Evolutionary conservation across 179 eudicot species (phyloP).

Genomic region (Vitellaria paradoxa): DNA sequence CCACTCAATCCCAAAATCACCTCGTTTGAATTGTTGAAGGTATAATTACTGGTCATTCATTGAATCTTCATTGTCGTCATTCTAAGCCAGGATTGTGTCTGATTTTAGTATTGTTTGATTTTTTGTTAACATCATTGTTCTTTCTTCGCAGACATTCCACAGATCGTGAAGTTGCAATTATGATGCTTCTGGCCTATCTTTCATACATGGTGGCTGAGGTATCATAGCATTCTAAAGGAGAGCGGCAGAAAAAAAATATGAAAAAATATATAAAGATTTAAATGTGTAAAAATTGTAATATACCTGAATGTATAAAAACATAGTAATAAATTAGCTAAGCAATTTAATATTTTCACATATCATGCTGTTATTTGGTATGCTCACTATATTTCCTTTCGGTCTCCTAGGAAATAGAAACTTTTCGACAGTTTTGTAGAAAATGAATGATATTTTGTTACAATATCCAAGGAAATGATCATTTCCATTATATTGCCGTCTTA

Average conservation of each 20-base stretch:
- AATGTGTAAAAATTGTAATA: too few relatives aligned
- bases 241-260: too few relatives aligned
- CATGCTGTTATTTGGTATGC: too few relatives aligned
- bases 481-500: not conserved
- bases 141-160: slow-evolving; percentile 62
- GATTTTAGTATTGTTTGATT: not conserved
- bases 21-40: not conserved
- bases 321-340: too few relatives aligned
- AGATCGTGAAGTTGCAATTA: slow-evolving; percentile 83
- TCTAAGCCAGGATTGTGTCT: not conserved
- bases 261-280: too few relatives aligned
- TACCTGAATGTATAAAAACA: too few relatives aligned
- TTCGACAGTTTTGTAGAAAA: too few relatives aligned
- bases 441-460: too few relatives aligned
- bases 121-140: not conserved
- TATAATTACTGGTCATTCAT: not conserved
- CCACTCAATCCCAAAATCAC: not conserved
- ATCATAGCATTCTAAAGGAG: slow-evolving; percentile 5
- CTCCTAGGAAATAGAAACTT: too few relatives aligned
- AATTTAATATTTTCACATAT: too few relatives aligned
- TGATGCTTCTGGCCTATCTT: slow-evolving; percentile 81
- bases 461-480: not conserved
- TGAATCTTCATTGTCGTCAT: not conserved
- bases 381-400: too few relatives aligned
- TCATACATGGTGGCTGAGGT: slow-evolving; percentile 91